These are phyloP conservation scores for Aspergillus bridgeri DNA, from an alignment of 495 filamentous ascomycete species.

Conservation along the genomic window DNA sequence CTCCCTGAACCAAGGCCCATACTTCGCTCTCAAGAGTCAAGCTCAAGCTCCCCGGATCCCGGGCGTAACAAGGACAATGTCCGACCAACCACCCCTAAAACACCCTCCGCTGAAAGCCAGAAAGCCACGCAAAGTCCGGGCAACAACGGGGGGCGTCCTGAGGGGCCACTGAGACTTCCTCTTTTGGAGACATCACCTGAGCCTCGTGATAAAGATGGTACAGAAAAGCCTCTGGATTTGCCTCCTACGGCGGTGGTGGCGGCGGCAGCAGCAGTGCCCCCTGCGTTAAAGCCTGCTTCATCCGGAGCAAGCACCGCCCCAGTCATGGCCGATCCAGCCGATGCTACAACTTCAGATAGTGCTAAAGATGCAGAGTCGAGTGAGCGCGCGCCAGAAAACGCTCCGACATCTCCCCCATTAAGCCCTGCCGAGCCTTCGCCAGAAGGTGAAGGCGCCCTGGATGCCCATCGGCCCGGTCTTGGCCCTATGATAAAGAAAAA, in stretches of 20 bases:
- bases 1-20: conserved; percentile 17
- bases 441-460: conserved; percentile 43
- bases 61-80: conserved; percentile 30
- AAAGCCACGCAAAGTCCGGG: conserved; percentile 21
- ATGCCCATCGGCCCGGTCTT: conserved; percentile 67
- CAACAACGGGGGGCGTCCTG: conserved; percentile 24
- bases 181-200: conserved; percentile 11
- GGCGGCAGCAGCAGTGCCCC: conserved; percentile 12
- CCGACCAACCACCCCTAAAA: conserved; percentile 31
- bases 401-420: conserved; percentile 8
- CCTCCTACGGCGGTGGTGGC: conserved; percentile 1
- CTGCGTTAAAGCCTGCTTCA: conserved; percentile 21
- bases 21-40: conserved; percentile 18
- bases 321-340: conserved; percentile 19
- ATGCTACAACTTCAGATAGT: conserved; percentile 11
- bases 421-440: conserved; percentile 23
- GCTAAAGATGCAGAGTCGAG: conserved; percentile 9
- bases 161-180: conserved; percentile 17
- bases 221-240: conserved; percentile 9
- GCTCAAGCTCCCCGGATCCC: conserved; percentile 17
- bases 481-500: conserved; percentile 89
- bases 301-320: conserved; percentile 14
- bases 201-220: conserved; percentile 17
- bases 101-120: conserved; percentile 22
- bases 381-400: conserved; percentile 7